Base-by-base conservation (phyloP, 129 eudicot species). In the Ambrosia trifida region DNA sequence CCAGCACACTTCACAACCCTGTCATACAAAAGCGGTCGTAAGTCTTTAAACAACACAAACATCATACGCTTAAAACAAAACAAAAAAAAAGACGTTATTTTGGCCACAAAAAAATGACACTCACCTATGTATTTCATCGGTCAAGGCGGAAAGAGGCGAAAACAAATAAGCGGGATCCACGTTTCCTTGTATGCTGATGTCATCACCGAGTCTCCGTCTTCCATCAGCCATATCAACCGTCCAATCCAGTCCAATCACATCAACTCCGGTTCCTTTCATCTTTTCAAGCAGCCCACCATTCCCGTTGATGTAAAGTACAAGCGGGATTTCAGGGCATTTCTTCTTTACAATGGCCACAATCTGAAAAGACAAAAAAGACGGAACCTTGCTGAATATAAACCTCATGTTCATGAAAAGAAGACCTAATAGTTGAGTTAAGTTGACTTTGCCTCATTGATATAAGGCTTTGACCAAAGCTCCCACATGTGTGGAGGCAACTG, bases 191-290 rank as follows among this genome's bases (percentile, higher is more conserved):
- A 93, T 81, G 60, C 92, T 78, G 60, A 89, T 82, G 69, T 87
- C 87, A 63, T 47, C 78, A 64, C 98, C 98, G 54, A 93, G 64
- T 6, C 96, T 86, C 69, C 60, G 82, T 83, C 98, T 93, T 68
- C 92, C 98, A 87, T 93, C 98, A 10, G 95, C 96, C 96, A 89
- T 93, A 82, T 93, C 96, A 54, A 89, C 96, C 7, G 98, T 93
- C 98, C 98, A 93, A 72, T 93, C 98, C 72, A 89, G 82, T 68
- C 96, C 98, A 74, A 93, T 93, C 68, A 93, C 98, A 79, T 93
- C 98, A 68, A 85, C 98, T 62, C 98, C 98, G 6, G 90, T 87
- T 56, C 76, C 85, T 79, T 83, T 89, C 98, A 93, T 93, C 81
- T 84, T 81, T 78, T 93, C 98, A 44, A 93, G 96, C 58, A 93